Evolutionary conservation across 371 early-diverging fungal genomes (phyloP).

Genomic region (Phascolomyces articulosus): DNA sequence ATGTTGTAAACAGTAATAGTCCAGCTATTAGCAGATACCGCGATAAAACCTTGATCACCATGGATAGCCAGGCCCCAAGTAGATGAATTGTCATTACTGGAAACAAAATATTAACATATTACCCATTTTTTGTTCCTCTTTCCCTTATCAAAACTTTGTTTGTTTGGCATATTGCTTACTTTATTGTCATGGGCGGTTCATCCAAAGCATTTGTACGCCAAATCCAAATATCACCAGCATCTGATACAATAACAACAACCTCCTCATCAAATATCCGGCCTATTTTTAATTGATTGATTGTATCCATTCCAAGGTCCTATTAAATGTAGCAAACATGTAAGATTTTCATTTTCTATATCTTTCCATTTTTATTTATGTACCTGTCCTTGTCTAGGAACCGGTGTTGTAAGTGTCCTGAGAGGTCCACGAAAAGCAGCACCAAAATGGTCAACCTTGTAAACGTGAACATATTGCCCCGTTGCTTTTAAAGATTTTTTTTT

Average conservation of each 20-base stretch:
- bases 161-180: constrained; percentile 16
- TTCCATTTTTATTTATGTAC: background rate
- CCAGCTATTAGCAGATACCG: constrained; percentile 64
- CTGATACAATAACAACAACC: constrained; percentile 56
- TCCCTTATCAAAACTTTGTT: too few relatives aligned
- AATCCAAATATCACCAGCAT: constrained; percentile 50
- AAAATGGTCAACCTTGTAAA: constrained; percentile 18
- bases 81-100: constrained; percentile 37
- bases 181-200: constrained; percentile 42
- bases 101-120: too few relatives aligned
- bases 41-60: constrained; percentile 51
- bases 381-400: constrained; percentile 17
- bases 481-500: constrained; percentile 18
- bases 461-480: constrained; percentile 31
- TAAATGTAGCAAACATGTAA: background rate
- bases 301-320: constrained; percentile 23
- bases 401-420: constrained; percentile 22
- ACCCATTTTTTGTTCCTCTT: too few relatives aligned
- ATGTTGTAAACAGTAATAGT: constrained; percentile 59
- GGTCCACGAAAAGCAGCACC: constrained; percentile 21
- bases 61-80: constrained; percentile 72
- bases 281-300: constrained; percentile 66
- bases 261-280: constrained; percentile 45
- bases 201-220: constrained; percentile 56
- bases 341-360: background rate